Base-by-base conservation (phyloP, 441 rosid species). In the Hura crepitans region DNA sequence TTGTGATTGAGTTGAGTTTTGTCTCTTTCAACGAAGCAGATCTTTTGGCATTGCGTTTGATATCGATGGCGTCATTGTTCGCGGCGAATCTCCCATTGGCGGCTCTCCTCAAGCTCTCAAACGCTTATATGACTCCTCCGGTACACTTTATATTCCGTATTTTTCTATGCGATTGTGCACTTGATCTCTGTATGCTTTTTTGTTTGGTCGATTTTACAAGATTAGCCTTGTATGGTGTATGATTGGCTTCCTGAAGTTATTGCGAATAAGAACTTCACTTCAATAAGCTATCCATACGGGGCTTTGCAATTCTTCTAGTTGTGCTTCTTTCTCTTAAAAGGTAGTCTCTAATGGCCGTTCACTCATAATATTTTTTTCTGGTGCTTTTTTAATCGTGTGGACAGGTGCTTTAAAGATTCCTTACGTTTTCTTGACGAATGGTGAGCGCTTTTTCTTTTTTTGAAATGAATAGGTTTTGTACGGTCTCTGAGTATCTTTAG, bases 31-130 rank as follows among this genome's bases (percentile, higher is more conserved):
- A 47, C 15, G 22, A 45, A 54, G 15, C 77, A 85, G 92, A 64
- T 74, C 87, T 67, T 89, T 82, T 69, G 90, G 93, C 74, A 82
- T 89, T 69, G 90, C 92, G 4, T 91, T 91, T 77, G 93, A 91
- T 62, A 87, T 89, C 73, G 95, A 91, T 60, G 90, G 96, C 25
- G 92, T 91, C 68, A 50, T 89, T 56, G 86, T 91, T 65, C 89
- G 85, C 28, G 93, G 90, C 46, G 80, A 79, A 71, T 51, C 85
- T 61, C 90, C 97, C 53, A 74, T 86, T 2, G 93, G 97, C 13
- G 89, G 88, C 69, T 87, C 95, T 50, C 77, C 84, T 6, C 78
- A 55, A 27, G 90, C 92, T 5, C 83, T 91, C 69, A 77, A 69
- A 46, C 74, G 92, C 62, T 80, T 89, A 50, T 85, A 83, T 64